Evolutionary conservation across 495 filamentous ascomycete genomes (phyloP), one percentile per base, ranked within the genome.

Genomic region (Aspergillus asperescens): DNA sequence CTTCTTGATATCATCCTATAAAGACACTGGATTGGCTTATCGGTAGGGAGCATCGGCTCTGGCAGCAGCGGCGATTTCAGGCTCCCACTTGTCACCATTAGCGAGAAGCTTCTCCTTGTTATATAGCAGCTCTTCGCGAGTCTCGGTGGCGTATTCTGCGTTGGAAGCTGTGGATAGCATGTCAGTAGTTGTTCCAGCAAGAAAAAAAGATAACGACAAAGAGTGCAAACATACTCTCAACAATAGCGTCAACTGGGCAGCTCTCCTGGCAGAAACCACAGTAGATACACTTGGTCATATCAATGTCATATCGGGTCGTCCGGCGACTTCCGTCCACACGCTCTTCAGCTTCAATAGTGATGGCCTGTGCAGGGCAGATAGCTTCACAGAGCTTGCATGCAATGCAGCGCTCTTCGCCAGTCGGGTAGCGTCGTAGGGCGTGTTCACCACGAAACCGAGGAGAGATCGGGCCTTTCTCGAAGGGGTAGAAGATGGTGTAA

Each of bases 211-310:
- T 12, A 22, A 12, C 32, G 5, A 27, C 25, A 50, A 10, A 54
- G 12, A 15, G 10, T 27, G 42, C 28, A 32, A 25, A 70, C 78
- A 64, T 67, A 82, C 79, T 88, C 71, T 95, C 91, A 37, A 98
- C 93, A 68, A 98, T 97, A 29, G 93, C 93, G 72, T 98, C 93
- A 25, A 97, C 93, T 24, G 93, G 93, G 73, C 93, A 98, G 57
- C 88, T 94, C 78, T 98, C 93, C 75, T 98, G 93, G 80, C 93
- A 98, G 78, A 94, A 94, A 12, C 93, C 93, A 68, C 93, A 98
- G 80, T 97, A 98, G 68, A 98, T 98, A 74, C 93, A 98, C 78
- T 98, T 98, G 66, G 93, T 97, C 93, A 98, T 98, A 78, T 98
- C 93, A 69, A 98, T 95, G 74, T 98, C 93, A 74, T 98, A 98